Evolutionary conservation across 2,329 filamentous ascomycete genomes (phyloP).

Genomic region (Atkinsonella hypoxylon): DNA sequence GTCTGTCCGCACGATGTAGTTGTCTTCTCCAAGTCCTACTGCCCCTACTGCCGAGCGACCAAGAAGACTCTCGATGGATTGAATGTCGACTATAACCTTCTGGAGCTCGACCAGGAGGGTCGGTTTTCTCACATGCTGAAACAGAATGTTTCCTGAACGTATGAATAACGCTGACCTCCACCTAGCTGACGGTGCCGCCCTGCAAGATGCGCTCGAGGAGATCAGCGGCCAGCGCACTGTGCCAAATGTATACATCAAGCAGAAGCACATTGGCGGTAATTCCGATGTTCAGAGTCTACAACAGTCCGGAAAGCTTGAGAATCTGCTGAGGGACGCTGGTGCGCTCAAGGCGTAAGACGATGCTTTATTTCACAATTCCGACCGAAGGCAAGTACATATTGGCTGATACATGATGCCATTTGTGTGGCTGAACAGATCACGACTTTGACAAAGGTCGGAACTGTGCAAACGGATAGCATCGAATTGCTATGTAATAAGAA

Average conservation of each 20-base stretch:
- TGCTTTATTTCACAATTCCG: neutral
- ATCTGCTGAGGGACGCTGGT: constrained; percentile 29
- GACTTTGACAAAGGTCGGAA: constrained; percentile 3
- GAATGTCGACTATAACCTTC: constrained; percentile 58
- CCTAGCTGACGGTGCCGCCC: constrained; percentile 64
- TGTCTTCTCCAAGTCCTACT: constrained; percentile 95
- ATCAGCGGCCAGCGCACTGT: constrained; percentile 80
- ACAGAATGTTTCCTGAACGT: neutral
- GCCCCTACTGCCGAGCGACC: constrained; percentile 76
- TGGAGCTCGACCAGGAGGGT: constrained; percentile 72
- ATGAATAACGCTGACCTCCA: neutral
- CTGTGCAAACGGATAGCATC: neutral
- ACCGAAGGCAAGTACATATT: neutral
- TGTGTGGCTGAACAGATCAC: neutral
- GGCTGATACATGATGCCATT: constrained; percentile 2
- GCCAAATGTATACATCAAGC: constrained; percentile 86
- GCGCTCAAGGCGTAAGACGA: constrained; percentile 29
- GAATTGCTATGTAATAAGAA: neutral
- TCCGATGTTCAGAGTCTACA: constrained; percentile 63
- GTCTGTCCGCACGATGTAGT: constrained; percentile 32
- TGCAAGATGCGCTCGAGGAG: constrained; percentile 73
- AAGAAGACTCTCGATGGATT: constrained; percentile 62
- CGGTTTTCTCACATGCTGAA: constrained; percentile 10
- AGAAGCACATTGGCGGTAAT: constrained; percentile 94
- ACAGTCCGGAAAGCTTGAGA: constrained; percentile 25